Evolutionary conservation across 352 stramenopile species (phyloP), one percentile per base, ranked within the genome.

Genomic region (Globisporangium okanoganense): DNA sequence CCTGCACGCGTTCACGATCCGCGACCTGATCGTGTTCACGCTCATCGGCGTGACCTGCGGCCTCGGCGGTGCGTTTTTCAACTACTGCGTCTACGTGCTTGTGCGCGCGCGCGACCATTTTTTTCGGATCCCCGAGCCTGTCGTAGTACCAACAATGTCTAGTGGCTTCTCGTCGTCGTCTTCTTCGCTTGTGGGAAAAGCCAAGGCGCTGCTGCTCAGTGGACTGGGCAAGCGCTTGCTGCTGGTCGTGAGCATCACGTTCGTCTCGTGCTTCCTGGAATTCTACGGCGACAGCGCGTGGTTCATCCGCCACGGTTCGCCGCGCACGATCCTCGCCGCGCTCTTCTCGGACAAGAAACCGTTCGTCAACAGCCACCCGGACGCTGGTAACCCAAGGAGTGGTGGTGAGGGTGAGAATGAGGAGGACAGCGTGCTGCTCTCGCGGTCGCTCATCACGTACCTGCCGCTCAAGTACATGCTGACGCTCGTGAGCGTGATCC

Each of bases 201-300:
- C 6, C 29, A 33, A 33, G 29, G 33, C 20, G 22, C 33, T 52
- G 18, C 62, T 78, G 5, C 81, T 71, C 59, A 74, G 82, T n/a
- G 76, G 73, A 13, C 61, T 93, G 35, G 72, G 72, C 60, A 90
- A 88, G 51, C 74, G 81, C 0, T 49, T 91, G 35, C 66, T 79
- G 12, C 67, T 93, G 7, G 81, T 91, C 20, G 35, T 75, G 8
- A 53, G 56, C 13, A 79, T 93, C 56, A 91, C 75, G 14, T 64
- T 87, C 33, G 64, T 93, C 14, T 86, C 81, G 8, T 90, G 79
- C 44, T 75, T 85, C 35, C 76, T 82, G 9, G 79, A 91, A 61
- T 93, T 93, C 51, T 93, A 90, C 55, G 83, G 83, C 24, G 83
- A 93, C 40, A 85, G 67, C 52, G 84, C 81, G 18, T 93, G 84